These are phyloP conservation scores for Ceratonia siliqua DNA, from an alignment of 306 rosid species.

Conservation along the genomic window DNA sequence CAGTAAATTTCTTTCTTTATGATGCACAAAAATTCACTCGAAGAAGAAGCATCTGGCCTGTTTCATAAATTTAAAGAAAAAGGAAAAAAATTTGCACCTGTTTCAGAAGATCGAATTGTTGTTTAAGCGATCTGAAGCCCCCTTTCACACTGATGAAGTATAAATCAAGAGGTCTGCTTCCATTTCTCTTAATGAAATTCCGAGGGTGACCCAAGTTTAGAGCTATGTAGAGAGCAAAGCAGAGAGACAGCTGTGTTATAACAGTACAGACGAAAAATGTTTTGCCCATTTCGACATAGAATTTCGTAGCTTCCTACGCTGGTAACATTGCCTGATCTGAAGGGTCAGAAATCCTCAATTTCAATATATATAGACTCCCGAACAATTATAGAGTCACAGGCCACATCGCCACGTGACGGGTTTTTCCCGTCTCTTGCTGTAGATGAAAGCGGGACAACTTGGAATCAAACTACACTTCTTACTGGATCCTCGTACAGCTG, in stretches of 20 bases:
- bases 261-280: conserved; percentile 51
- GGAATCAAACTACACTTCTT: no score
- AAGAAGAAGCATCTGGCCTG: background rate
- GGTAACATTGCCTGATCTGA: background rate
- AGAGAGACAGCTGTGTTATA: conserved; percentile 49
- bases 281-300: conserved; percentile 44
- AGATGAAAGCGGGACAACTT: no score
- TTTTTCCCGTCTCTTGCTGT: no score
- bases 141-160: conserved; percentile 59
- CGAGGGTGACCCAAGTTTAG: conserved; percentile 53
- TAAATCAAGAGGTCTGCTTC: conserved; percentile 38
- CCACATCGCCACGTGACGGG: no score
- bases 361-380: no score
- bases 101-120: conserved; percentile 57
- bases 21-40: background rate
- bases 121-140: conserved; percentile 53
- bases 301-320: background rate
- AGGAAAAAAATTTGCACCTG: conserved; percentile 29
- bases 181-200: conserved; percentile 19
- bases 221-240: conserved; percentile 54
- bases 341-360: background rate
- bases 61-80: background rate
- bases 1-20: background rate
- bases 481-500: no score
- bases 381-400: no score